A percentile compares a stretch with the other conserved stretches of the same genome.
These are phyloP conservation scores for Fraxinus sp. DNA, from an alignment of 305 asterid species.

Conservation along the genomic window DNA sequence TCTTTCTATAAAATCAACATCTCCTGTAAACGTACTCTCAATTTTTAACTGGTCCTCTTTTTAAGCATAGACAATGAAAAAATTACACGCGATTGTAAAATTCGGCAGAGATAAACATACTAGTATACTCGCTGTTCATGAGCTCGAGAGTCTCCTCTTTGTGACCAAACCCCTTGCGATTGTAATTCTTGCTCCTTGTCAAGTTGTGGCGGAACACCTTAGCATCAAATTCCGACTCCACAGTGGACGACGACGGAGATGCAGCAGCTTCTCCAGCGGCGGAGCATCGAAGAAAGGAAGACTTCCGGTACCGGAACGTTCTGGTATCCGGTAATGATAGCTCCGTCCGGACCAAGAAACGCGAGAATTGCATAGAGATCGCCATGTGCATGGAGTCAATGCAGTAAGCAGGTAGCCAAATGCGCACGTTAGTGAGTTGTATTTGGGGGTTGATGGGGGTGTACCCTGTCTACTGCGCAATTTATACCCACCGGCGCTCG, in stretches of 20 bases:
- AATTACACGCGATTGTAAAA: neutral
- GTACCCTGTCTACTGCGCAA: neutral
- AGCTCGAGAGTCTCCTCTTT: conserved; percentile 28
- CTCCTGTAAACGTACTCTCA: neutral
- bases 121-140: conserved; percentile 23
- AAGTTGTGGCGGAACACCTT: conserved; percentile 15
- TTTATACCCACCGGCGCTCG: neutral
- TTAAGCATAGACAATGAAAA: neutral
- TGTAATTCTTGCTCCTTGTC: conserved; percentile 26
- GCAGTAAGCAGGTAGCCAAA: neutral
- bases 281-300: conserved; percentile 20
- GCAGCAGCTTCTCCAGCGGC: conserved; percentile 19
- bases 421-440: neutral
- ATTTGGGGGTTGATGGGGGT: neutral
- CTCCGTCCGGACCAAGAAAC: neutral
- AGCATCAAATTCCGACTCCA: conserved; percentile 17
- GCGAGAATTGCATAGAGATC: conserved; percentile 15
- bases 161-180: conserved; percentile 27
- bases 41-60: neutral
- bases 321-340: neutral
- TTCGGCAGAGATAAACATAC: conserved; percentile 13
- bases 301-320: conserved; percentile 4
- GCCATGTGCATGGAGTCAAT: conserved; percentile 5
- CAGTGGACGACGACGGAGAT: conserved; percentile 1
- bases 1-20: neutral